A percentile compares a stretch with the other conserved stretches of the same genome.
Conservation (phyloP, 345 rosid genomes). For the Nephelium lappaceum region DNA sequence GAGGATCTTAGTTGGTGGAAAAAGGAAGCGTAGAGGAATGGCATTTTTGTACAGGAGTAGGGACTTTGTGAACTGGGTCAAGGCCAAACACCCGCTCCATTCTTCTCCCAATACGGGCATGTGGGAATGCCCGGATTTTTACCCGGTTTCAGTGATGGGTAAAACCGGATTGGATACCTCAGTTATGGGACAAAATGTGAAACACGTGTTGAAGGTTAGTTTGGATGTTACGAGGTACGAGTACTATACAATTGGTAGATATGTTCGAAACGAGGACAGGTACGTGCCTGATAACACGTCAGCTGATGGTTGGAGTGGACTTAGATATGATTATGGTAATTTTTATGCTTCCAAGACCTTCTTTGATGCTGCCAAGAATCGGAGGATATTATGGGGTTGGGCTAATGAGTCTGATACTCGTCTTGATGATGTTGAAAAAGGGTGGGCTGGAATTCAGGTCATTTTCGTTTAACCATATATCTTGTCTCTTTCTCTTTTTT, state of each 20-base stretch:
- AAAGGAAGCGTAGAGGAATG: conserved; percentile 54
- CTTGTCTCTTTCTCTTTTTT: too few relatives aligned
- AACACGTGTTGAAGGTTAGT: conserved; percentile 75
- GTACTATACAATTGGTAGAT: conserved; percentile 71
- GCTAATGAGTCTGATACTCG: conserved; percentile 69
- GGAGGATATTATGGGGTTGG: conserved; percentile 85
- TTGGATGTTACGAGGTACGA: conserved; percentile 72
- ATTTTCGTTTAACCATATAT: too few relatives aligned
- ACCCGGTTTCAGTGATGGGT: conserved; percentile 50
- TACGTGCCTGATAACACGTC: conserved; percentile 56
- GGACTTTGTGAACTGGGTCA: conserved; percentile 68
- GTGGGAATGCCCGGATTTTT: conserved; percentile 98
- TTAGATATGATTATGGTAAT: conserved; percentile 77
- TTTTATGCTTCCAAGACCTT: conserved; percentile 90
- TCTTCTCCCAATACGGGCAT: conserved; percentile 52
- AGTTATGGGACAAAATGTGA: conserved; percentile 29
- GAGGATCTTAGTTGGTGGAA: conserved; percentile 63
- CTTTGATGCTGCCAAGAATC: conserved; percentile 50
- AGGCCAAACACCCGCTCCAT: conserved; percentile 73
- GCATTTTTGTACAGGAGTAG: conserved; percentile 63
- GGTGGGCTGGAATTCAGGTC: conserved; percentile 94
- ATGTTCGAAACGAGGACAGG: conserved; percentile 39
- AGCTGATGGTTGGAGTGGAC: conserved; percentile 76
- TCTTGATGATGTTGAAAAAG: conserved; percentile 43
- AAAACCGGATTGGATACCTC: conserved; percentile 54